Evolutionary conservation across 345 rosid species (phyloP), one percentile per base, ranked within the genome.

Genomic region (Salix exigua): DNA sequence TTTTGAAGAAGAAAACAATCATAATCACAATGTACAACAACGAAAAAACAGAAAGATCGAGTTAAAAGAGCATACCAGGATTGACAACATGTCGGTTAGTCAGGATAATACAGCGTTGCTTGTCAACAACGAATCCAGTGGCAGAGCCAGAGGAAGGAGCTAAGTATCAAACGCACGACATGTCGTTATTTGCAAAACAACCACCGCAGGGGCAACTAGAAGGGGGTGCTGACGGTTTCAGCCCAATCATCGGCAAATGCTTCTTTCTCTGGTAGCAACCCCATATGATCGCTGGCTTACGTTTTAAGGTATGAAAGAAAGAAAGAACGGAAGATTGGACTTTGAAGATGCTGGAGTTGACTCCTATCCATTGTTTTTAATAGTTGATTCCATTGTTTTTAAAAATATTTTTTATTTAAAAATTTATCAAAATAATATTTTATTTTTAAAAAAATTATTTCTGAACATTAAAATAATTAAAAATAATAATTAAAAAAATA

Each of bases 41-140:
- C 44, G 25, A 19, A 21, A 46, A 33, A 73, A 16, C 2, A 67
- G 8, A 73, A 44, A 73, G 10, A n/a, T n/a, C n/a, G n/a, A 68
- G 37, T 10, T 2, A 69, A 31, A 31, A n/a, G 23, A 11, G 14
- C 28, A 37, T 44, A 94, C 97, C 97, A 23, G 97, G 90, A 84
- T 91, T 88, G 80, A 91, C 99, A 33, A 95, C 99, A 71, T 95
- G 99, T 62, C 99, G 98, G 81, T 95, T 95, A 76, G 99, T 93
- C 84, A 93, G 97, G 67, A 95, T 91, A 83, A 95, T 88, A 75
- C 99, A 96, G 63, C 96, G 94, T 68, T 82, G 87, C 83, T 93
- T 93, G 77, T 95, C 99, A 63, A 93, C 96, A 28, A 95, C 85
- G 72, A 95, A 95, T 7, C 99, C 99, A 4, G 99, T 93, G 69